Conservation (phyloP, 1,139 yeast species). For the Debaryomyces fabryi region DNA sequence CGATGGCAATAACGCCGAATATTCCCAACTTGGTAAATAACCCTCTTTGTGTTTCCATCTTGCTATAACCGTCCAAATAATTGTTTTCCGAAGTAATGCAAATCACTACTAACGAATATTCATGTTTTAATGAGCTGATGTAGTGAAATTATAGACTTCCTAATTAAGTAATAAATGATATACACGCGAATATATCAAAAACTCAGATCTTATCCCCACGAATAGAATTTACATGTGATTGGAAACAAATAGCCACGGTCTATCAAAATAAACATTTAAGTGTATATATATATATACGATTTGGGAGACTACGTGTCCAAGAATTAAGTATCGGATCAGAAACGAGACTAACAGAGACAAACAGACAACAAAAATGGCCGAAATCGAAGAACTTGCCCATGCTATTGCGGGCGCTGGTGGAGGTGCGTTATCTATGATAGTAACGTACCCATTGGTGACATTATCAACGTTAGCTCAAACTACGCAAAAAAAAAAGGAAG, state of each 20-base stretch:
- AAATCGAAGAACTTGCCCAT: conserved; percentile 65
- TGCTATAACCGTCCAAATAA: background rate
- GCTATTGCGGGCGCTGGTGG: conserved; percentile 94
- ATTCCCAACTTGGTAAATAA: conserved; percentile 39
- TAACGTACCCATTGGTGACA: conserved; percentile 85
- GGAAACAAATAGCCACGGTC: conserved; percentile 1
- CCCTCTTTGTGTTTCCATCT: conserved; percentile 43
- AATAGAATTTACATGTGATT: background rate
- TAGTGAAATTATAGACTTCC: conserved; percentile 5
- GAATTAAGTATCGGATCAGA: background rate
- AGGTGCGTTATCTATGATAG: conserved; percentile 83
- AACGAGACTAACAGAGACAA: background rate
- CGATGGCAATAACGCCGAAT: conserved; percentile 35
- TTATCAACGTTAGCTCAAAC: conserved; percentile 86
- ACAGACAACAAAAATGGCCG: conserved; percentile 27
- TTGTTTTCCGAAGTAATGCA: background rate
- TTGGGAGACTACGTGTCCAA: background rate
- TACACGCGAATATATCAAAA: background rate
- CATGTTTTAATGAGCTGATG: background rate
- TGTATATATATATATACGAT: background rate
- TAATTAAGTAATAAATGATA: background rate
- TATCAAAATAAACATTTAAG: background rate
- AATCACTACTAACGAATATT: background rate
- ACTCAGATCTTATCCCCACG: background rate
- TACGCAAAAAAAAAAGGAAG: conserved; percentile 44